A percentile compares a stretch with the other conserved stretches of the same genome.
Conservation (phyloP, 2,329 filamentous ascomycete species). For the Diaporthe sp. region DNA sequence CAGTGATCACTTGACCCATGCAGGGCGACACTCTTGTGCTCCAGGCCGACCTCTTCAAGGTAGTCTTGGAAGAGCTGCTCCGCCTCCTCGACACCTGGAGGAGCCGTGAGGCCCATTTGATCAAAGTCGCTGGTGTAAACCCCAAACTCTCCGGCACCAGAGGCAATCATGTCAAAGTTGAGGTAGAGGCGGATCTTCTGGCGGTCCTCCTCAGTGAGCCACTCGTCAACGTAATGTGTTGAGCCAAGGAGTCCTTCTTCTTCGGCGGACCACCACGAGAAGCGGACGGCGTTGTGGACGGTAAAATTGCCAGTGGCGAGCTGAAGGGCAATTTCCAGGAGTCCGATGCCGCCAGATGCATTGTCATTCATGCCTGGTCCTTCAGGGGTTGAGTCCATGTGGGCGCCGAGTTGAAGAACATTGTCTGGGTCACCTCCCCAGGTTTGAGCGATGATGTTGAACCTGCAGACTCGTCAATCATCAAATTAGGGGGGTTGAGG, state of each 20-base stretch:
- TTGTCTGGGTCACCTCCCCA: slow-evolving; percentile 68
- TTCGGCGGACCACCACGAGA: slow-evolving; percentile 58
- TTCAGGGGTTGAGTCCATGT: slow-evolving; percentile 69
- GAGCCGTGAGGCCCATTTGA: not conserved
- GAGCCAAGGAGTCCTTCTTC: slow-evolving; percentile 53
- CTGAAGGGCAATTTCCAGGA: slow-evolving; percentile 38
- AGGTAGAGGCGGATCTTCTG: slow-evolving; percentile 50
- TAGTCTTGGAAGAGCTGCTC: not conserved
- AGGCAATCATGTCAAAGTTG: slow-evolving; percentile 56
- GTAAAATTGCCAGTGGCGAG: slow-evolving; percentile 41
- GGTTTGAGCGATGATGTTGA: slow-evolving; percentile 71
- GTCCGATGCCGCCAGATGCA: slow-evolving; percentile 55
- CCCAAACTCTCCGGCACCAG: not conserved
- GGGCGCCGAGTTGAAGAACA: slow-evolving; percentile 67
- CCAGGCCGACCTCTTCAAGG: not conserved
- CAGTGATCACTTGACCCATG: slow-evolving; percentile 65
- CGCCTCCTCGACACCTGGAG: not conserved
- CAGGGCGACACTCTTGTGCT: not conserved
- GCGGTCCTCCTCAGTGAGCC: slow-evolving; percentile 44
- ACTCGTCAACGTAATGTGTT: slow-evolving; percentile 47
- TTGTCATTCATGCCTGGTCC: slow-evolving; percentile 76
- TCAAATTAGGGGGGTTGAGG: too few relatives aligned
- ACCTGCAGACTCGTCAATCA: slow-evolving; percentile 39
- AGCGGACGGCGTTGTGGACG: slow-evolving; percentile 51
- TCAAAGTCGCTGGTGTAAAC: slow-evolving; percentile 47